Conservation (phyloP, 371 early-diverging fungal species). For the Funneliformis caledonium region DNA sequence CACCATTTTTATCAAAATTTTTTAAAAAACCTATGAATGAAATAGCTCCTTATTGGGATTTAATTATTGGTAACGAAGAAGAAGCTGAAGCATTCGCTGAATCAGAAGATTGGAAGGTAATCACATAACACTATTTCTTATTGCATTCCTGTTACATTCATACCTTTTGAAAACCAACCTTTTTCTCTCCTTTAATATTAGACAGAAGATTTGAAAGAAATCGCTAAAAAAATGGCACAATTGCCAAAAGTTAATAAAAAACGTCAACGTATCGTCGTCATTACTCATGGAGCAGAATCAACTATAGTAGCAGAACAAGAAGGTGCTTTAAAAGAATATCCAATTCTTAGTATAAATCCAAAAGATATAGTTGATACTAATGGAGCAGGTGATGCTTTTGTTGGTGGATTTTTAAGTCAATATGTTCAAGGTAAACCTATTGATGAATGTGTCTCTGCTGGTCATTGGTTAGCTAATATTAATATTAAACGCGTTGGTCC, state of each 20-base stretch:
- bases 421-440: slow-evolving; percentile 73
- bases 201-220: slow-evolving; percentile 46
- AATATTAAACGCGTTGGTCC: slow-evolving; percentile 91
- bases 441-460: slow-evolving; percentile 78
- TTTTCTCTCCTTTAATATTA: slow-evolving; percentile 3
- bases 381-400: slow-evolving; percentile 97
- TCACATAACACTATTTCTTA: not conserved
- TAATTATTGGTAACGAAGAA: slow-evolving; percentile 95
- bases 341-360: slow-evolving; percentile 69
- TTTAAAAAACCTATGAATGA: slow-evolving; percentile 83
- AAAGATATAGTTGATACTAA: slow-evolving; percentile 93
- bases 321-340: slow-evolving; percentile 60
- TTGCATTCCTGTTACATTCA: too few species aligned
- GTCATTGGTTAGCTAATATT: slow-evolving; percentile 88
- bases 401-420: slow-evolving; percentile 90
- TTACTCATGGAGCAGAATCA: slow-evolving; percentile 87
- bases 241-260: slow-evolving; percentile 76
- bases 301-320: slow-evolving; percentile 76
- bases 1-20: slow-evolving; percentile 94
- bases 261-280: slow-evolving; percentile 85
- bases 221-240: slow-evolving; percentile 81
- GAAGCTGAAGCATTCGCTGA: slow-evolving; percentile 88
- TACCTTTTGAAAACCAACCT: not conserved
- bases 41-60: slow-evolving; percentile 82
- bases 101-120: slow-evolving; percentile 63